phyloP scores from a whole-genome alignment of 768 basidiomycete genomes.

The Mycena belliarum region DNA sequence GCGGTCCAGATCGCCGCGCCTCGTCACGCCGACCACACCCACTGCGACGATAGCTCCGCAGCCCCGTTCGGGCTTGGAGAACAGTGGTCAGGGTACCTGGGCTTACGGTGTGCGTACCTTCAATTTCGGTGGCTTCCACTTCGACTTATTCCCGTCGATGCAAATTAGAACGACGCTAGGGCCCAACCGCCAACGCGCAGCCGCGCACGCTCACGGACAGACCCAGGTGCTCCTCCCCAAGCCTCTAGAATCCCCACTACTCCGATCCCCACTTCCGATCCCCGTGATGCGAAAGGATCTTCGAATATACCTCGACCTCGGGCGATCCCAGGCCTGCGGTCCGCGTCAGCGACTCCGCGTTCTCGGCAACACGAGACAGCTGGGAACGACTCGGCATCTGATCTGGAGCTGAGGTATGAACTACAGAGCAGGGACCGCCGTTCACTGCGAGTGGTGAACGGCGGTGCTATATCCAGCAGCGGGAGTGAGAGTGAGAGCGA shows the following conservation, averaged over 20 bases:
- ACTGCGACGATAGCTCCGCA: slow-evolving; percentile 3
- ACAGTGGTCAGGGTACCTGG: not conserved
- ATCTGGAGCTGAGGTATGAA: slow-evolving; percentile 28
- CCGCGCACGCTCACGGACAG: slow-evolving; percentile 38
- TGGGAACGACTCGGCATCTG: slow-evolving; percentile 46
- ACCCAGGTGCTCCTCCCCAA: slow-evolving; percentile 30
- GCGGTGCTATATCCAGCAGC: slow-evolving; percentile 7
- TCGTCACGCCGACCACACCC: not conserved
- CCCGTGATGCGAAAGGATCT: not conserved
- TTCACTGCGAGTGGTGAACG: slow-evolving; percentile 20
- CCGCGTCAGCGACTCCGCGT: slow-evolving; percentile 23
- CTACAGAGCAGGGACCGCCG: slow-evolving; percentile 15
- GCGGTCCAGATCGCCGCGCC: slow-evolving; percentile 15
- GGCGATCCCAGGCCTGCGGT: slow-evolving; percentile 25
- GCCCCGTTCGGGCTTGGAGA: not conserved
- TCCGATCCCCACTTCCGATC: slow-evolving; percentile 9
- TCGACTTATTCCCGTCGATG: not conserved
- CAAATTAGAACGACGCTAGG: not conserved
- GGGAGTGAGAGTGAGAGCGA: slow-evolving; percentile 21
- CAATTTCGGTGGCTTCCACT: not conserved
- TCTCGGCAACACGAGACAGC: slow-evolving; percentile 2
- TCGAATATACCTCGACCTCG: slow-evolving; percentile 41
- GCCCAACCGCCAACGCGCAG: not conserved
- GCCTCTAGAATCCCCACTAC: not conserved
- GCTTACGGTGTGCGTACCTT: not conserved